These are phyloP conservation scores for Leishmania martiniquensis DNA, from an alignment of 208 protist genomes.

Conservation along the genomic window DNA sequence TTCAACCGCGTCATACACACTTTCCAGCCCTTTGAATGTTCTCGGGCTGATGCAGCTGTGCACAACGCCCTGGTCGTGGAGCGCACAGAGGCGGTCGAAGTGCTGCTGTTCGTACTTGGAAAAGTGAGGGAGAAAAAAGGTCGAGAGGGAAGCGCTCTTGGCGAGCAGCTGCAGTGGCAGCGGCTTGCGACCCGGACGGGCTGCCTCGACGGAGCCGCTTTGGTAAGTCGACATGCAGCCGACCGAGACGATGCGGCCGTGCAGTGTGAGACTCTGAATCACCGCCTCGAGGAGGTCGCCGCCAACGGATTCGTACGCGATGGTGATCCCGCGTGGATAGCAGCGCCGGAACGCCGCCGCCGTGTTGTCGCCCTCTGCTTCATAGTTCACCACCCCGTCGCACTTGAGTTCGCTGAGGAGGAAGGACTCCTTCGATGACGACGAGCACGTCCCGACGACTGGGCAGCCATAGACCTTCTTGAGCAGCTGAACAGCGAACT, in stretches of 20 bases:
- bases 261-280: slow-evolving; percentile 62
- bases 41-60: slow-evolving; percentile 60
- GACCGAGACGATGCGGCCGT: slow-evolving; percentile 80
- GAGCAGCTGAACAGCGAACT: slow-evolving; percentile 91
- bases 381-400: slow-evolving; percentile 84
- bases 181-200: slow-evolving; percentile 25
- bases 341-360: slow-evolving; percentile 23
- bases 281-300: slow-evolving; percentile 76
- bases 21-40: slow-evolving; percentile 65
- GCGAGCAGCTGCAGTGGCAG: slow-evolving; percentile 73
- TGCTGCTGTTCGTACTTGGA: slow-evolving; percentile 62
- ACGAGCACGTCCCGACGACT: slow-evolving; percentile 92
- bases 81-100: slow-evolving; percentile 64
- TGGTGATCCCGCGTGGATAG: slow-evolving; percentile 76
- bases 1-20: slow-evolving; percentile 74
- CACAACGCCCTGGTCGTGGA: slow-evolving; percentile 54
- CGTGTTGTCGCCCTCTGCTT: slow-evolving; percentile 4
- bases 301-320: slow-evolving; percentile 94
- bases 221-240: slow-evolving; percentile 83
- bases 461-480: slow-evolving; percentile 76
- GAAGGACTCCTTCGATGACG: slow-evolving; percentile 70
- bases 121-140: slow-evolving; percentile 90
- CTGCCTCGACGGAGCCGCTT: slow-evolving; percentile 26
- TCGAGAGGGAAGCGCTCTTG: slow-evolving; percentile 80
- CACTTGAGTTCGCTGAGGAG: slow-evolving; percentile 64